Percentiles rank a stretch among this genome's conserved stretches.
Evolutionary conservation across 805 yeast genomes (phyloP).

Genomic region (Ogataea saltuana): DNA sequence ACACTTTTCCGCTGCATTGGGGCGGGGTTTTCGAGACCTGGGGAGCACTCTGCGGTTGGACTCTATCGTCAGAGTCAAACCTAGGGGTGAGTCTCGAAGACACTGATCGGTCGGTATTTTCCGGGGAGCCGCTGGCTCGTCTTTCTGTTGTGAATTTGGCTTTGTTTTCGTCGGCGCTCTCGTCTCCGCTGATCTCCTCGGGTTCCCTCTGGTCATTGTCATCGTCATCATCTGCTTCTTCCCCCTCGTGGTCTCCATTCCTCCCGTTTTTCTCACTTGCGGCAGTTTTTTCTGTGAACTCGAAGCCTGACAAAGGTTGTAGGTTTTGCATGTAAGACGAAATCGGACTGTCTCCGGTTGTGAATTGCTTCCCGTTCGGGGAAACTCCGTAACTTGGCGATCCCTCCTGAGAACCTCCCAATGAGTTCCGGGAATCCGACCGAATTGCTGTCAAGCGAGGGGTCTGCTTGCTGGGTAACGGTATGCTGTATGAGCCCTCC

Average conservation of each 20-base stretch:
- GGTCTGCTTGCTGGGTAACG: neutral
- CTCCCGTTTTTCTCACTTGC: neutral
- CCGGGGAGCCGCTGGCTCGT: neutral
- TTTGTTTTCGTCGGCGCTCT: neutral
- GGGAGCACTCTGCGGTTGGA: too few relatives aligned
- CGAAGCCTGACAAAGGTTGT: slow-evolving; percentile 2
- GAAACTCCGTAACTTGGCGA: neutral
- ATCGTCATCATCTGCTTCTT: neutral
- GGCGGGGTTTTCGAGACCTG: neutral
- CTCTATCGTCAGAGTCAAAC: too few relatives aligned
- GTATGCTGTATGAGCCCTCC: neutral
- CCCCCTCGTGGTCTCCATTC: neutral
- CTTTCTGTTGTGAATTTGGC: neutral
- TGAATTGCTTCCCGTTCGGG: neutral
- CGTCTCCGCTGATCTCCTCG: neutral
- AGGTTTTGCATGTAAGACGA: slow-evolving; percentile 7
- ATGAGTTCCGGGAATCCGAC: neutral
- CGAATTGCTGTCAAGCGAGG: slow-evolving; percentile 3
- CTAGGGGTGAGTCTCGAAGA: too few relatives aligned
- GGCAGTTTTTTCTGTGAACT: neutral
- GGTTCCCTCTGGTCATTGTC: neutral
- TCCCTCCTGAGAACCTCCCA: neutral
- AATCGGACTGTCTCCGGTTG: slow-evolving; percentile 4
- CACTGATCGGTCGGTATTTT: too few relatives aligned
- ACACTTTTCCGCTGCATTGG: neutral